These are phyloP conservation scores for Jackrogersella minutella DNA, from an alignment of 495 filamentous ascomycete genomes.

Conservation along the genomic window DNA sequence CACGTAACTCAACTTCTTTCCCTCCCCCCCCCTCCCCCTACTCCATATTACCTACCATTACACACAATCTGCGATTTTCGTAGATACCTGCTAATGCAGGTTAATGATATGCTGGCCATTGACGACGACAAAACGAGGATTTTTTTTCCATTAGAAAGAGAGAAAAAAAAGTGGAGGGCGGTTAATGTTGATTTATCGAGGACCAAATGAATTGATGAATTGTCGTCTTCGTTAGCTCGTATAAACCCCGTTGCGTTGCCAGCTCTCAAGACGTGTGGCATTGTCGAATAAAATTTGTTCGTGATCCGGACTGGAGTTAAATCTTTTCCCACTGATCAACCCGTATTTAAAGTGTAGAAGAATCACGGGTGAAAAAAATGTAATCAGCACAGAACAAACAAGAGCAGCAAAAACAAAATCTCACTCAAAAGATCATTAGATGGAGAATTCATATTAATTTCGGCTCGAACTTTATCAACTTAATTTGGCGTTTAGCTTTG, in stretches of 20 bases:
- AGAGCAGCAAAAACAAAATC: too few species aligned
- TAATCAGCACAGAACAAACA: too few species aligned
- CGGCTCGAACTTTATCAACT: slow-evolving; percentile 39
- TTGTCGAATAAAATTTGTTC: background rate
- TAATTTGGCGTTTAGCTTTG: slow-evolving; percentile 31
- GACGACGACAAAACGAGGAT: background rate
- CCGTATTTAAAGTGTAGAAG: background rate
- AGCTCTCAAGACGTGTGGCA: background rate
- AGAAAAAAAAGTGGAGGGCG: background rate
- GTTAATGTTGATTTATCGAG: background rate
- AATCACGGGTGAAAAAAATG: slow-evolving; percentile 7
- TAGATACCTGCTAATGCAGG: too few species aligned
- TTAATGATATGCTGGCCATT: background rate
- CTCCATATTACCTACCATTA: background rate
- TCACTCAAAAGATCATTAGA: slow-evolving; percentile 1
- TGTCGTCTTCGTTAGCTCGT: slow-evolving; percentile 6
- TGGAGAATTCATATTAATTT: slow-evolving; percentile 34
- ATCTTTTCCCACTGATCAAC: background rate
- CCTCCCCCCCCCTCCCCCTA: background rate
- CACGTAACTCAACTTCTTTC: background rate
- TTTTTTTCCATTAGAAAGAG: too few species aligned
- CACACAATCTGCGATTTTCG: too few species aligned
- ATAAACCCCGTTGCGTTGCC: background rate
- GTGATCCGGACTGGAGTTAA: background rate
- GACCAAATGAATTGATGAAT: slow-evolving; percentile 3